Evolutionary conservation across 352 stramenopile genomes (phyloP).

Genomic region (Globisporangium spiculum): DNA sequence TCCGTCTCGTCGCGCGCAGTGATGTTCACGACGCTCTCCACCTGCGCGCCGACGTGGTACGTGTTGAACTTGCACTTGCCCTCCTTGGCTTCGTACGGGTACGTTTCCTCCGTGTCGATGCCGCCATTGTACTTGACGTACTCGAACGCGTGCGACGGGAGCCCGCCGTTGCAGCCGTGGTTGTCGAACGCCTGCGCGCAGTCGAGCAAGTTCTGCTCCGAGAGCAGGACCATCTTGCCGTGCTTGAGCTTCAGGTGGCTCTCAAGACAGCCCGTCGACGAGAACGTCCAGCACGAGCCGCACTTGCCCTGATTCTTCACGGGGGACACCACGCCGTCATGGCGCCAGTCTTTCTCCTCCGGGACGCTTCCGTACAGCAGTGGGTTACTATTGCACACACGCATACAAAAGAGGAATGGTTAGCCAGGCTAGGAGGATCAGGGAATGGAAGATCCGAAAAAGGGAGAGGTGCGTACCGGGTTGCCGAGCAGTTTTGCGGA

Average conservation of each 20-base stretch:
- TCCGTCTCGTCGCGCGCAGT: conserved; percentile 75
- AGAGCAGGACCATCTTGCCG: conserved; percentile 90
- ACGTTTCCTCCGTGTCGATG: conserved; percentile 77
- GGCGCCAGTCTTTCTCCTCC: conserved; percentile 92
- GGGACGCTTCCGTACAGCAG: conserved; percentile 55
- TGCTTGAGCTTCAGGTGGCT: conserved; percentile 95
- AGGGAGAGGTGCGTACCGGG: conserved; percentile 19
- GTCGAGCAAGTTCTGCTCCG: conserved; percentile 97
- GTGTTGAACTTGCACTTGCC: conserved; percentile 82
- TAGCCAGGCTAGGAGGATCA: background rate
- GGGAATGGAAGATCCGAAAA: background rate
- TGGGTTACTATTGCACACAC: background rate
- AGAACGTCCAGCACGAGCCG: conserved; percentile 99
- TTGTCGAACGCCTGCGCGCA: conserved; percentile 93
- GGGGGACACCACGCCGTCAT: conserved; percentile 90
- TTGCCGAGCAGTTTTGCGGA: conserved; percentile 77
- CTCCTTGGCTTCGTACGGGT: conserved; percentile 74
- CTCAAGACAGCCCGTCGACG: conserved; percentile 96
- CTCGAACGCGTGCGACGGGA: conserved; percentile 97
- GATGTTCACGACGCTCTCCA: conserved; percentile 84
- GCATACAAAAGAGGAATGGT: background rate
- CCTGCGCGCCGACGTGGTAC: conserved; percentile 65
- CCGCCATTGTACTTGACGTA: conserved; percentile 92
- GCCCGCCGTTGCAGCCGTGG: conserved; percentile 95
- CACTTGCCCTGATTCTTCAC: conserved; percentile 99